Percentiles rank a stretch among this genome's conserved stretches.
phyloP scores from a whole-genome alignment of 257 asterid species.

The Oldenlandia corymbosa region DNA sequence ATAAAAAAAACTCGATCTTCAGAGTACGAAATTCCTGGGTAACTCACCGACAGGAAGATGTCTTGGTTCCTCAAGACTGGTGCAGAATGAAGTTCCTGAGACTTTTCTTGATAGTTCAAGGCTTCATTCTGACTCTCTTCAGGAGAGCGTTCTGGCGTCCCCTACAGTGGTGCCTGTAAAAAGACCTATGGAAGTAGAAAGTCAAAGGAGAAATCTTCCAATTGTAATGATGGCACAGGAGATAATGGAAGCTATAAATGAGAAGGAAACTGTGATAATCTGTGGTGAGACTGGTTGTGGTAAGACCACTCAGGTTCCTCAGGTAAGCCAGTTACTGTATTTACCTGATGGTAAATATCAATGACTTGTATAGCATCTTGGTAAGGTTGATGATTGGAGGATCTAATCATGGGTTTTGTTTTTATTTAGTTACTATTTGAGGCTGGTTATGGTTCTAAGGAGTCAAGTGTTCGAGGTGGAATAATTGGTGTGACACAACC shows the following conservation, averaged over 20 bases:
- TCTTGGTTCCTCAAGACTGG: conserved; percentile 47
- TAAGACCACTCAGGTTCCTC: conserved; percentile 98
- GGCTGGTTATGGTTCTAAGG: conserved; percentile 72
- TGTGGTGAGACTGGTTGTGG: conserved; percentile 99
- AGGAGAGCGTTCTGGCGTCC: conserved; percentile 27
- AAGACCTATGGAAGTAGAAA: conserved; percentile 72
- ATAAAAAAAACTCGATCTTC: conserved; percentile 18
- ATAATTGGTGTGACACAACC: conserved; percentile 96
- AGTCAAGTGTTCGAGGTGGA: conserved; percentile 45
- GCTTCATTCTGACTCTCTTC: conserved; percentile 20
- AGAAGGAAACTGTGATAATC: conserved; percentile 59
- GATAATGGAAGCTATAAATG: conserved; percentile 87
- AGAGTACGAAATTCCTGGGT: conserved; percentile 17
- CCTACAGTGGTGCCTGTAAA: conserved; percentile 65
- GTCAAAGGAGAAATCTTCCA: conserved; percentile 69
- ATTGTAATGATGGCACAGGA: conserved; percentile 98
- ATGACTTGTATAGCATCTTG: neutral
- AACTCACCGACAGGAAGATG: conserved; percentile 20
- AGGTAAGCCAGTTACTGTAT: conserved; percentile 44
- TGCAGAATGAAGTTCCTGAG: conserved; percentile 43
- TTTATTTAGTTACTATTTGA: conserved; percentile 95
- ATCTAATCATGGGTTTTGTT: conserved; percentile 16
- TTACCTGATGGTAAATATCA: neutral
- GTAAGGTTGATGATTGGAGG: neutral
- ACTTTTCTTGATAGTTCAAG: conserved; percentile 16